Evolutionary conservation across 306 rosid species (phyloP).

Genomic region (Quercus glauca): DNA sequence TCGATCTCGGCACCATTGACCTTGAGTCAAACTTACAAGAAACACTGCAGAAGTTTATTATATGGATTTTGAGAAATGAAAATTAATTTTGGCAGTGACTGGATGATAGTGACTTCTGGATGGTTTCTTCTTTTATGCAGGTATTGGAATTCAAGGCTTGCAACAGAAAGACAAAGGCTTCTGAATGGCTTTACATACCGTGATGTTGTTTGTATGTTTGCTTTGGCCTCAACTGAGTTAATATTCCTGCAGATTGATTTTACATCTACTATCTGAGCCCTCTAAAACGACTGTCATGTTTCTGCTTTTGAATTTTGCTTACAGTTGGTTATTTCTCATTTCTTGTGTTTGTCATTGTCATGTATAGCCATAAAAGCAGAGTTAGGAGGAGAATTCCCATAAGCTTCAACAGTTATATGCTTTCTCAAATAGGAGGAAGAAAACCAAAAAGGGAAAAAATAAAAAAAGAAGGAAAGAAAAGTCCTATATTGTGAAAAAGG

Average conservation of each 20-base stretch:
- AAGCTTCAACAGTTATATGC: not conserved
- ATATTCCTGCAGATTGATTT: not conserved
- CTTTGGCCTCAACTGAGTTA: not conserved
- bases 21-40: not conserved
- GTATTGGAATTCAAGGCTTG: conserved; percentile 94
- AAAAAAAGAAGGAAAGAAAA: no score
- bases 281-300: not conserved
- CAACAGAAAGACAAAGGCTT: conserved; percentile 87
- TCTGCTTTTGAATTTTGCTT: conserved; percentile 14
- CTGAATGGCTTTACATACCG: conserved; percentile 56
- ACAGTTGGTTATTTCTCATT: not conserved
- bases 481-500: not conserved
- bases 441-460: not conserved
- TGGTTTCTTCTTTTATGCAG: conserved; percentile 43
- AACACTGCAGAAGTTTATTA: not conserved
- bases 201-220: conserved; percentile 81
- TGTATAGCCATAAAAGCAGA: not conserved
- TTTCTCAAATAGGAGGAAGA: not conserved
- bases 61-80: not conserved
- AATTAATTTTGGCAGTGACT: not conserved
- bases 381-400: not conserved
- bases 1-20: not conserved
- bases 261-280: conserved; percentile 5
- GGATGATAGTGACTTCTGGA: not conserved
- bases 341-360: not conserved